Conservation (phyloP, 768 basidiomycete species). For the Agaricus blazei region DNA sequence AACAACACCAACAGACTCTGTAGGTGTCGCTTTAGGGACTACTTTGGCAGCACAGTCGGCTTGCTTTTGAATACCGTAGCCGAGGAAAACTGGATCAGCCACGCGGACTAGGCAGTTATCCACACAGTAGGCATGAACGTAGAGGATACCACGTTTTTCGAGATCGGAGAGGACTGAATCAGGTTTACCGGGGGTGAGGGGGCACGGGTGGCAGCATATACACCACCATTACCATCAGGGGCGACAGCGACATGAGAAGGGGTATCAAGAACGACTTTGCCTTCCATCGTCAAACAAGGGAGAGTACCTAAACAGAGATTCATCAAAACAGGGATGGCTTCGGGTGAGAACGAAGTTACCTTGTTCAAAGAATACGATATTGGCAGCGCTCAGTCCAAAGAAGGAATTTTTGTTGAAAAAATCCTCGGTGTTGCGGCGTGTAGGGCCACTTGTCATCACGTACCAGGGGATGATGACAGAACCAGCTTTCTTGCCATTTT, state of each 20-base stretch:
- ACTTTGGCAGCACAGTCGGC: conserved; percentile 96
- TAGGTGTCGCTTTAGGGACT: conserved; percentile 81
- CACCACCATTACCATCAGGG: conserved; percentile 96
- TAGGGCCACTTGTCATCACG: conserved; percentile 98
- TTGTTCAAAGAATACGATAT: conserved; percentile 95
- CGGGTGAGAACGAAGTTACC: conserved; percentile 41
- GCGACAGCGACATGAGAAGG: conserved; percentile 84
- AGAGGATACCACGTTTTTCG: conserved; percentile 65
- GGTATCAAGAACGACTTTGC: conserved; percentile 86
- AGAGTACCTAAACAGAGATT: conserved; percentile 64
- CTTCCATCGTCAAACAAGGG: conserved; percentile 91
- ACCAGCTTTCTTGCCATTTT: conserved; percentile 43
- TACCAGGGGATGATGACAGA: conserved; percentile 90
- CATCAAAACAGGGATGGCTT: conserved; percentile 7
- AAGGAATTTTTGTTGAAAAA: conserved; percentile 75
- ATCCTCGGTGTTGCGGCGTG: conserved; percentile 76
- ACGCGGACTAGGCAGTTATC: conserved; percentile 98
- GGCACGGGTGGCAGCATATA: conserved; percentile 88
- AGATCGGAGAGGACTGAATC: conserved; percentile 84
- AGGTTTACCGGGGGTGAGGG: conserved; percentile 53
- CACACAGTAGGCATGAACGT: conserved; percentile 94
- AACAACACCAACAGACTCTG: conserved; percentile 94
- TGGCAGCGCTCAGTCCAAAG: conserved; percentile 77
- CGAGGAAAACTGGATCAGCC: conserved; percentile 95
- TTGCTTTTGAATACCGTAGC: conserved; percentile 84